Evolutionary conservation across 2,329 filamentous ascomycete genomes (phyloP), one percentile per base, ranked within the genome.

Genomic region (Westerdykella aurantiaca): DNA sequence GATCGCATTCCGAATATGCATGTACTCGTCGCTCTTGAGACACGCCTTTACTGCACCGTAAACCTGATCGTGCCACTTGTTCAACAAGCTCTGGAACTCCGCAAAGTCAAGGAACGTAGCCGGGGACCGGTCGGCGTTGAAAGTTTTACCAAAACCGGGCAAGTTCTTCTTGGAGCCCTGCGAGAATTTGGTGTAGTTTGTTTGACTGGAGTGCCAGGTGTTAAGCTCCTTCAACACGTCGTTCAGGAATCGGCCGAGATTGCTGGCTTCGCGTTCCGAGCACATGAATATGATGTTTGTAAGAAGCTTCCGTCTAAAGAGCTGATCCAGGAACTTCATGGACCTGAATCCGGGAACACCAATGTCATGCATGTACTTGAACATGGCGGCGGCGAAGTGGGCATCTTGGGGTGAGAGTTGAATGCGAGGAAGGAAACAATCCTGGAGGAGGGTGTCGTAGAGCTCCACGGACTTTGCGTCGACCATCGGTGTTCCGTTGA

Each of bases 1-100:
- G 53, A 97, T 94, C 37, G 89, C 88, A 63, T 98, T 98, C 43
- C 91, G 83, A 62, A 97, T 95, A 66, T 96, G 90, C 85, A 96
- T 96, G 79, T 93, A 98, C 68, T 97, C 91, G 25, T 80, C 82
- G 22, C 85, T 84, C 14, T 81, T 81, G 38, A 98, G 76, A 63
- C 91, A 96, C 31, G 79, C 78, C 63, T 89, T 90, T 43, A 98
- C 73, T 2, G 91, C 88, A 39, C 74, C 79, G 56, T 85, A 86
- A 35, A 98, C 72, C 50, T 86, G 82, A 56, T 85, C 82, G 67
- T 98, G 94, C 89, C 91, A 97, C 55, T 87, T 86, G 72, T 86
- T 93, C 25, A 96, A 74, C 41, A 94, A 72, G 54, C 87, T 83
- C 39, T 88, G 83, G 72, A 94, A 98, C 43, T 88, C 82, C 51